Evolutionary conservation across 2,329 filamentous ascomycete genomes (phyloP).

Genomic region (Phialophora macrospora): DNA sequence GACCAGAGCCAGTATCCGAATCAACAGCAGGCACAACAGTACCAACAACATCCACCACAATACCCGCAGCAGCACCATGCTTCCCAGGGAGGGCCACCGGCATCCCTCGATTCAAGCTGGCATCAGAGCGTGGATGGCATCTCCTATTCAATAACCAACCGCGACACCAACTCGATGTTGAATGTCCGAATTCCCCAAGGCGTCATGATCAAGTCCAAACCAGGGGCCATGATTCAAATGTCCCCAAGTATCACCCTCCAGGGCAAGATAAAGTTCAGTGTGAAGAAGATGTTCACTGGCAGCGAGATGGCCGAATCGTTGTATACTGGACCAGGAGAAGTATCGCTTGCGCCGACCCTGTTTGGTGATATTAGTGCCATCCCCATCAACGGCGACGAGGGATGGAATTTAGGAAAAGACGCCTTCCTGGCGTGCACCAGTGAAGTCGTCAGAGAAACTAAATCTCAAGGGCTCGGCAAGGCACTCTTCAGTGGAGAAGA

Average conservation of each 20-base stretch:
- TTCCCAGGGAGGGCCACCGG: constrained; percentile 5
- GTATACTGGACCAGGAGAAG: constrained; percentile 27
- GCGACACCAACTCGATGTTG: constrained; percentile 33
- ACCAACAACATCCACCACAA: constrained; percentile 8
- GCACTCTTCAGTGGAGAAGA: constrained; percentile 36
- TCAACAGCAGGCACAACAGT: constrained; percentile 17
- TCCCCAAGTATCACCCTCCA: constrained; percentile 25
- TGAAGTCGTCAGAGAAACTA: constrained; percentile 27
- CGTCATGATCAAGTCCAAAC: constrained; percentile 26
- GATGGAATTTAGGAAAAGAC: constrained; percentile 33
- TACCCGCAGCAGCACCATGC: constrained; percentile 11
- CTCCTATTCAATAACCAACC: constrained; percentile 31
- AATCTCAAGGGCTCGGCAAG: constrained; percentile 34
- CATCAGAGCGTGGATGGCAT: constrained; percentile 18
- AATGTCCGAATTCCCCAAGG: constrained; percentile 25
- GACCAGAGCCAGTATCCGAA: constrained; percentile 16
- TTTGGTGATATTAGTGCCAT: constrained; percentile 32
- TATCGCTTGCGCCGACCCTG: constrained; percentile 29
- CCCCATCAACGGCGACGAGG: constrained; percentile 23
- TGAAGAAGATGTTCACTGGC: constrained; percentile 35
- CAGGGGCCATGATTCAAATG: constrained; percentile 36
- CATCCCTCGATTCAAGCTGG: constrained; percentile 4
- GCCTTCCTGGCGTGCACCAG: constrained; percentile 30
- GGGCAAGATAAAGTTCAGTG: constrained; percentile 34
- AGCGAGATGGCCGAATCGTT: constrained; percentile 29